Percentiles rank a stretch among this genome's conserved stretches.
phyloP scores from a whole-genome alignment of 805 yeast genomes.

The Yamadazyma laniorum region DNA sequence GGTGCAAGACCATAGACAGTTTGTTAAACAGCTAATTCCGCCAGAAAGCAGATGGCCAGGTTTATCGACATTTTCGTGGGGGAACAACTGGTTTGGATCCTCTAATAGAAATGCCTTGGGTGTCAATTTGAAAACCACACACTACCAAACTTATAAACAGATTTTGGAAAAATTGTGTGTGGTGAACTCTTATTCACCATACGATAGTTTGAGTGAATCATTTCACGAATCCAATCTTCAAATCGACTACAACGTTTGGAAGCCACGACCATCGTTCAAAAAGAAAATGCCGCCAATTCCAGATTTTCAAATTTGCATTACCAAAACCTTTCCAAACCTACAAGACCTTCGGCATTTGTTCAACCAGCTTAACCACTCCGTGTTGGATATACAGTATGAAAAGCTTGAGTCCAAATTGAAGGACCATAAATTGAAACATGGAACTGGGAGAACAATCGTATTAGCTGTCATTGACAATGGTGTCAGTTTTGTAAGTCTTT shows the following conservation, averaged over 20 bases:
- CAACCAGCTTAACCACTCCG: constrained; percentile 15
- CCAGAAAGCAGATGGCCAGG: background rate
- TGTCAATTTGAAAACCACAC: constrained; percentile 6
- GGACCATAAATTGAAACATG: constrained; percentile 49
- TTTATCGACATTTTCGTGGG: background rate
- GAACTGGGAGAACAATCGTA: constrained; percentile 49
- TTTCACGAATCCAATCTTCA: constrained; percentile 13
- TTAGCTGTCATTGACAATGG: constrained; percentile 79
- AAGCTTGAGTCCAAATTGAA: constrained; percentile 20
- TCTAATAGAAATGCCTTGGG: constrained; percentile 1
- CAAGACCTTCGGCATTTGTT: constrained; percentile 37
- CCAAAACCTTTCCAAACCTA: constrained; percentile 48
- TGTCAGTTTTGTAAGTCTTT: constrained; percentile 58
- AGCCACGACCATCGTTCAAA: constrained; percentile 69
- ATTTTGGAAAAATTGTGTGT: constrained; percentile 6
- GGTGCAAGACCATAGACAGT: constrained; percentile 33
- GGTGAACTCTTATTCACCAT: constrained; percentile 3
- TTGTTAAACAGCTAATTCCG: background rate
- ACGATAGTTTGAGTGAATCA: background rate
- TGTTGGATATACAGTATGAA: background rate
- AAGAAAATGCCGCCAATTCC: constrained; percentile 70
- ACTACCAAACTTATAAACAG: constrained; percentile 7
- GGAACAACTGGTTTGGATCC: background rate
- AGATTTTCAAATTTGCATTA: constrained; percentile 68
- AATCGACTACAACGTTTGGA: constrained; percentile 74